phyloP scores from a whole-genome alignment of 305 asterid genomes.

The Lippia alba region DNA sequence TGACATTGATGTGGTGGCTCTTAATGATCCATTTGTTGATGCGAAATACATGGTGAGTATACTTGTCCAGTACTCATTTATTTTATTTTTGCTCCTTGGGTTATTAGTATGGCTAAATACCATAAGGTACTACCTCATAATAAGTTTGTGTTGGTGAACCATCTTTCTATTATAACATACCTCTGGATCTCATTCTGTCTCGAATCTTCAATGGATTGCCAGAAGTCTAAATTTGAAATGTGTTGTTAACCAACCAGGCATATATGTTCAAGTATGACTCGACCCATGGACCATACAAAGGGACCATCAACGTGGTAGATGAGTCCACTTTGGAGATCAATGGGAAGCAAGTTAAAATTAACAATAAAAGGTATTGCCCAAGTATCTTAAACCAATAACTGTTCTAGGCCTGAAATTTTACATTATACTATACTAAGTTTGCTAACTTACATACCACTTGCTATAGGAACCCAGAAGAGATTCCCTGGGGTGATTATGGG shows the following conservation, averaged over 20 bases:
- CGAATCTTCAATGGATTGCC: not conserved
- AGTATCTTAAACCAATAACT: slow-evolving; percentile 8
- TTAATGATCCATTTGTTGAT: slow-evolving; percentile 94
- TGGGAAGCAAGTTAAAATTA: slow-evolving; percentile 79
- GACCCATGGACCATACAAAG: slow-evolving; percentile 89
- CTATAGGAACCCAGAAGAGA: slow-evolving; percentile 87
- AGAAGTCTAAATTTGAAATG: not conserved
- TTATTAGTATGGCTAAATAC: not conserved
- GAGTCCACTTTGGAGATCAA: slow-evolving; percentile 91
- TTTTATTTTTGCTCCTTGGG: slow-evolving; percentile 5
- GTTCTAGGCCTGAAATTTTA: not conserved
- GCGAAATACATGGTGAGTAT: slow-evolving; percentile 90
- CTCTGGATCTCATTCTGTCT: not conserved
- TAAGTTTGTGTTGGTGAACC: not conserved
- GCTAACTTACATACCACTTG: slow-evolving; percentile 31
- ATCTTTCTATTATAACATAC: slow-evolving; percentile 4
- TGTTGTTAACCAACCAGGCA: slow-evolving; percentile 61
- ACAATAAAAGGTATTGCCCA: slow-evolving; percentile 68
- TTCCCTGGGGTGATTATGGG: slow-evolving; percentile 97
- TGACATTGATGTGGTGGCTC: slow-evolving; percentile 96
- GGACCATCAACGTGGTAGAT: slow-evolving; percentile 73
- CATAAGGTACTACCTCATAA: not conserved
- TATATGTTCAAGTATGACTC: slow-evolving; percentile 99
- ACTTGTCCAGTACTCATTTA: slow-evolving; percentile 21
- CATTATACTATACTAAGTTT: not conserved